Evolutionary conservation across 306 rosid species (phyloP).

Genomic region (Ceratonia siliqua): DNA sequence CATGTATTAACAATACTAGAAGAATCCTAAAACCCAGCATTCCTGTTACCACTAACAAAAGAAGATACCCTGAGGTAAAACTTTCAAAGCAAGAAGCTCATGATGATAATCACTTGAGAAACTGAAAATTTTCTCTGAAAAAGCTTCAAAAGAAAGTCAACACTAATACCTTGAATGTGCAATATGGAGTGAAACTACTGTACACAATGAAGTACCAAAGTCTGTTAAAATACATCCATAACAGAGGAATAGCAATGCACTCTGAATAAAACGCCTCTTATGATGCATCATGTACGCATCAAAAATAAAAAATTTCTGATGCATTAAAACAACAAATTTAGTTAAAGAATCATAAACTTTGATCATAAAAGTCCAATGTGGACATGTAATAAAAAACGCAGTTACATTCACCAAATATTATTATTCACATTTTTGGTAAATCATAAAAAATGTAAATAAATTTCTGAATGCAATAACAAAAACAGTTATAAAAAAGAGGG

Average conservation of each 20-base stretch:
- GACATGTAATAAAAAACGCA: neutral
- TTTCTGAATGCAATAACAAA: neutral
- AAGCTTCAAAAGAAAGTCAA: neutral
- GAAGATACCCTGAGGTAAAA: neutral
- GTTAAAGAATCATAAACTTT: neutral
- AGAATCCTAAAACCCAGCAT: neutral
- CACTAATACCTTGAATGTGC: slow-evolving; percentile 6
- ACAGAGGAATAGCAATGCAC: neutral
- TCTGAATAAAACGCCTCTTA: neutral
- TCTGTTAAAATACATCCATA: slow-evolving; percentile 5
- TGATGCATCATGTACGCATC: slow-evolving; percentile 6
- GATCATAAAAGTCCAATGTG: neutral
- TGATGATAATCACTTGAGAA: neutral
- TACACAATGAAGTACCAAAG: slow-evolving; percentile 18
- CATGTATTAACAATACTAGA: slow-evolving; percentile 15
- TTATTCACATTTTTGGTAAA: neutral
- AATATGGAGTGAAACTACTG: slow-evolving; percentile 2
- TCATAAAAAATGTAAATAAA: neutral
- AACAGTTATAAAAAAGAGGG: slow-evolving; percentile 1
- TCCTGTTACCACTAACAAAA: neutral
- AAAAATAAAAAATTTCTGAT: neutral
- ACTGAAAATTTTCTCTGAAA: neutral
- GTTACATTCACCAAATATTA: neutral
- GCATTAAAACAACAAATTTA: slow-evolving; percentile 6
- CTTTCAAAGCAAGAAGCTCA: neutral